Evolutionary conservation across 2,329 filamentous ascomycete genomes (phyloP).

Genomic region (Trichocomaceae sp.): DNA sequence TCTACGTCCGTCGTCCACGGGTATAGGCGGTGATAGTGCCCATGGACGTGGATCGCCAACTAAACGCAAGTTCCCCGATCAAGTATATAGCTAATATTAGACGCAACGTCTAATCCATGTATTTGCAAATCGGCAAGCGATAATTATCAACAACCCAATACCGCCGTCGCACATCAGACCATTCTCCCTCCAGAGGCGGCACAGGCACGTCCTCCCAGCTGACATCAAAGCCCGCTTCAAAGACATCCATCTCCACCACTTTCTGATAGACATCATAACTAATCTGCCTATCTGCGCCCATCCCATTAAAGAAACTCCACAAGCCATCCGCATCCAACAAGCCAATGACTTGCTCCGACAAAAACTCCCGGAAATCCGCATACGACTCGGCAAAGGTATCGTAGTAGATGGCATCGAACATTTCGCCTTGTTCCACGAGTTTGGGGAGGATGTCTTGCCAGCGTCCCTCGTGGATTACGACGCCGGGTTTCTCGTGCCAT

Average conservation of each 20-base stretch:
- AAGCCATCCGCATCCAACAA: constrained; percentile 54
- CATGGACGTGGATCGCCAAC: too few relatives aligned
- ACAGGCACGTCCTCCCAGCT: constrained; percentile 77
- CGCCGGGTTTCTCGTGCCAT: constrained; percentile 57
- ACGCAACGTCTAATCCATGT: constrained; percentile 10
- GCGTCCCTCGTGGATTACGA: constrained; percentile 59
- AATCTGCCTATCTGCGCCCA: constrained; percentile 84
- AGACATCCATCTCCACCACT: constrained; percentile 83
- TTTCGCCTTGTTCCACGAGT: constrained; percentile 60
- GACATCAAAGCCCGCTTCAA: constrained; percentile 82
- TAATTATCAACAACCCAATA: constrained; percentile 77
- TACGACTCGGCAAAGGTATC: constrained; percentile 98
- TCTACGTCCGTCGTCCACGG: too few relatives aligned
- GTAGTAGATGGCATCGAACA: constrained; percentile 89
- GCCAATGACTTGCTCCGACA: constrained; percentile 76
- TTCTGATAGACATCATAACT: constrained; percentile 96
- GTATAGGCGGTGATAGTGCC: neutral
- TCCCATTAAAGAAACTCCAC: constrained; percentile 63
- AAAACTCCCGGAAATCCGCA: constrained; percentile 74
- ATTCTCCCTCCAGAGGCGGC: constrained; percentile 67
- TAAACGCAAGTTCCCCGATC: too few relatives aligned
- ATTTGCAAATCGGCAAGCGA: constrained; percentile 37
- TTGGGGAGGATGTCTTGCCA: constrained; percentile 76
- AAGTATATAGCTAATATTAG: too few relatives aligned
- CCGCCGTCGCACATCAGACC: constrained; percentile 78